Evolutionary conservation across 495 filamentous ascomycete genomes (phyloP), one percentile per base, ranked within the genome.

Genomic region (Pyrenula massariospora): DNA sequence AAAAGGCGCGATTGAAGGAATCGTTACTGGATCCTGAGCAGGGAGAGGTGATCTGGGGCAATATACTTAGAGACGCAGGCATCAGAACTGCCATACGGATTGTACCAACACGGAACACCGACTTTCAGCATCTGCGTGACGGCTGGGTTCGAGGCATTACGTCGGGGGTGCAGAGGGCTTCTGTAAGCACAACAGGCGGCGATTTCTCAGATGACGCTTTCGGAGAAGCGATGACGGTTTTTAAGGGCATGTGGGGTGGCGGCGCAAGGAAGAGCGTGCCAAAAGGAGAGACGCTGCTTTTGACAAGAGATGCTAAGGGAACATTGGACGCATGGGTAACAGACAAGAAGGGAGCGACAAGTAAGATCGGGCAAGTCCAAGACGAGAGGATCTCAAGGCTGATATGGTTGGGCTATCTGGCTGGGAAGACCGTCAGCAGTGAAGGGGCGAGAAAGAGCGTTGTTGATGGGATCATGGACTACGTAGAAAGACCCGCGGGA

Each of bases 351-450:
- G 12, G 49, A 22, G 31, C 5, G 31, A 66, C 70, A 49, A 65
- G 68, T 55, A 76, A 73, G 66, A 64, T 94, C 64, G 91, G 91
- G 0, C 70, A 73, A 1, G 81, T 96, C 0, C 60, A 66, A 2
- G 93, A 97, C 66, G 86, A 91, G 75, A 74, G 91, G 54, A 72
- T 97, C 10, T 84, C 84, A 54, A 80, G 88, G 55, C 73, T 89
- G 57, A 73, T 97, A 20, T 97, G 92, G 93, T 70, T 95, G 66
- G 85, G 87, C 57, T 98, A 95, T 70, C 69, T 98, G 36, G 89
- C 82, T 20, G 94, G 91, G 8, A 86, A 85, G 69, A 88, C 82
- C 56, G 89, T 96, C 10, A 88, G 90, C 2, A 94, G 88, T 64
- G 89, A 95, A 61, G 77, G 78, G 3, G 87, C 89, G 24, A 77